phyloP scores from a whole-genome alignment of 371 early-diverging fungal species.

The Sporodiniella umbellata region DNA sequence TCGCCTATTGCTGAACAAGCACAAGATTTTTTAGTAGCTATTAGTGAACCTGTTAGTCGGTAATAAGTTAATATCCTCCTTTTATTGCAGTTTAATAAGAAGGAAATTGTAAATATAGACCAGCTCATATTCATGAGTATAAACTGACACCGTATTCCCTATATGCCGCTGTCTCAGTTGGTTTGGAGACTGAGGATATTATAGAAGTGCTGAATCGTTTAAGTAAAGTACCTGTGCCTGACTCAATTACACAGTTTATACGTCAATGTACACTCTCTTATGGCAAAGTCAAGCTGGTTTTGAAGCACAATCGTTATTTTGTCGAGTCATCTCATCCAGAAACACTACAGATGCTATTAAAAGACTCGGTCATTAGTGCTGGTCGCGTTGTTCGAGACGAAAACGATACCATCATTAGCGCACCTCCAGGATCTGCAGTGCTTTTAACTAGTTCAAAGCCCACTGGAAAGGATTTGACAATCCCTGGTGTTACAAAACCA shows the following conservation, averaged over 20 bases:
- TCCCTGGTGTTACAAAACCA: constrained; percentile 52
- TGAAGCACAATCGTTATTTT: constrained; percentile 94
- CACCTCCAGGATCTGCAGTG: constrained; percentile 22
- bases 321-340: constrained; percentile 90
- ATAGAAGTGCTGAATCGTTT: constrained; percentile 90
- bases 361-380: constrained; percentile 74
- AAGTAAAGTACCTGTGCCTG: constrained; percentile 87
- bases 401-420: constrained; percentile 34
- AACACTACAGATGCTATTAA: constrained; percentile 79
- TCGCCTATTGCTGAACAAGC: constrained; percentile 94
- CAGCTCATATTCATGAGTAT: constrained; percentile 97
- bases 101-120: constrained; percentile 51
- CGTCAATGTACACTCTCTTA: constrained; percentile 89
- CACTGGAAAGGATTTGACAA: constrained; percentile 58
- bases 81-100: neutral
- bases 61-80: constrained; percentile 20
- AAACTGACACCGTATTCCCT: constrained; percentile 96
- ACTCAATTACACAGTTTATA: constrained; percentile 86
- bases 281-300: constrained; percentile 97
- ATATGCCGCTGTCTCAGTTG: constrained; percentile 99
- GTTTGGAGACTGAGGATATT: constrained; percentile 95
- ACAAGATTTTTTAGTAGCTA: constrained; percentile 97
- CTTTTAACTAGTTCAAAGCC: constrained; percentile 46
- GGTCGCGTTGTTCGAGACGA: constrained; percentile 64
- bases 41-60: constrained; percentile 97